Evolutionary conservation across 805 yeast genomes (phyloP), one percentile per base, ranked within the genome.

Genomic region (Saturnispora diversa): DNA sequence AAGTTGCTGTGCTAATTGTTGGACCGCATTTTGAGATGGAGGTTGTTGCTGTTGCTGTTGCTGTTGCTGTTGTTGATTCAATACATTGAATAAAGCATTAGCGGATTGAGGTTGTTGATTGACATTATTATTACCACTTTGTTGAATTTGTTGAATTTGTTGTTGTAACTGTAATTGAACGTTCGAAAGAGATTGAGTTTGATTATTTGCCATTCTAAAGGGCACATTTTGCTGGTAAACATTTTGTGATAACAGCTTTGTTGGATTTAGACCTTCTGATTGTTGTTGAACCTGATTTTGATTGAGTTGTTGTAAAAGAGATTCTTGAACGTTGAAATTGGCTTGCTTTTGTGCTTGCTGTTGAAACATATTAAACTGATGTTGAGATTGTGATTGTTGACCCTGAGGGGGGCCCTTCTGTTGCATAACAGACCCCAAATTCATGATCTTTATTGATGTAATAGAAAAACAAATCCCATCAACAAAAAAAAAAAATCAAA

Each of bases 241-340:
- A 5, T 66, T 54, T 45, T 65, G 70, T 4, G 70, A 63, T 36
- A 66, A 39, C 33, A 66, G 46, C 25, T 63, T 60, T 1, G 67
- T 56, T 10, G 65, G 60, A 42, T 56, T 56, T 42, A 62, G 35
- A 15, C 58, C 62, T 26, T 55, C 59, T 20, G 31, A 37, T 25
- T 36, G 34, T 21, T 49, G 48, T 33, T 44, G 54, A 12, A 32
- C 39, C 29, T 45, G 55, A 28, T 42, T 30, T 13, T 30, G 33
- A 23, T 30, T 30, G 11, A 30, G 23, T 30, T 30, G 33, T 17
- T 30, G 33, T 19, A 30, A 30, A 45, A 26, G 30, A 20, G 31
- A 21, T 35, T 26, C 37, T 20, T 47, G 44, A 12, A 37, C 41
- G 3, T 36, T 19, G 15, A 36, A 19, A 29, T 23, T 22, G 2